Conservation (phyloP, 2,329 filamentous ascomycete genomes). For the Aspergillus sojae region DNA sequence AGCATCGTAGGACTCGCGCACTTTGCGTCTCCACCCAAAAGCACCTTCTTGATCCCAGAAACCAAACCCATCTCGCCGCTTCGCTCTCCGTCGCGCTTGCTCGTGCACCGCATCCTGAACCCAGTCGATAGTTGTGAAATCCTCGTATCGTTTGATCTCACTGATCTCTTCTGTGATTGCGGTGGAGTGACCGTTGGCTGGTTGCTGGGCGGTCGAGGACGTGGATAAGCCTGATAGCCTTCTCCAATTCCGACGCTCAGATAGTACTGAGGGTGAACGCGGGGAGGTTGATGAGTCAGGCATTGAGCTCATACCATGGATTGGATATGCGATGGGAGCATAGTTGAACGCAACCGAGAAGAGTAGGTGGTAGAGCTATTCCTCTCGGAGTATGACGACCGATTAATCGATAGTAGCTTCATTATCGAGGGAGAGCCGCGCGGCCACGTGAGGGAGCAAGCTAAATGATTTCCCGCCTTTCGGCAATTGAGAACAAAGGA, state of each 20-base stretch:
- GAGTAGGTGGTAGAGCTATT: conserved; percentile 9
- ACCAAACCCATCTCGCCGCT: conserved; percentile 71
- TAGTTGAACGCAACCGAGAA: conserved; percentile 22
- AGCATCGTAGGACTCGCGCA: conserved; percentile 89
- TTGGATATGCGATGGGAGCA: conserved; percentile 28
- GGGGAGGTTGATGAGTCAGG: conserved; percentile 35
- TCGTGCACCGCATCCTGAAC: conserved; percentile 95
- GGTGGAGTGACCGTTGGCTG: conserved; percentile 60
- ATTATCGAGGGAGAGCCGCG: background rate
- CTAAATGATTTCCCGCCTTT: background rate
- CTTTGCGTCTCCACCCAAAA: conserved; percentile 76
- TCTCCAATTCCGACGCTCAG: conserved; percentile 37
- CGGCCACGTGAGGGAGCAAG: conserved; percentile 7
- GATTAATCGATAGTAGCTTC: conserved; percentile 1
- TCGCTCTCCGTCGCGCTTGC: conserved; percentile 76
- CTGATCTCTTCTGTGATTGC: conserved; percentile 92
- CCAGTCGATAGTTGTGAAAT: conserved; percentile 97
- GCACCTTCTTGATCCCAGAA: conserved; percentile 70
- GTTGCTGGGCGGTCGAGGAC: conserved; percentile 56
- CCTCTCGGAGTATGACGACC: conserved; percentile 5
- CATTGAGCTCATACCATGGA: conserved; percentile 47
- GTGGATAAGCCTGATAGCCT: conserved; percentile 58
- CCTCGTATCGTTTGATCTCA: conserved; percentile 97
- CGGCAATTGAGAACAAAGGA: background rate
- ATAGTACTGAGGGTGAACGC: conserved; percentile 32